A percentile compares a stretch with the other conserved stretches of the same genome.
These are phyloP conservation scores for Venturia asperata DNA, from an alignment of 2,329 filamentous ascomycete genomes.

Conservation along the genomic window DNA sequence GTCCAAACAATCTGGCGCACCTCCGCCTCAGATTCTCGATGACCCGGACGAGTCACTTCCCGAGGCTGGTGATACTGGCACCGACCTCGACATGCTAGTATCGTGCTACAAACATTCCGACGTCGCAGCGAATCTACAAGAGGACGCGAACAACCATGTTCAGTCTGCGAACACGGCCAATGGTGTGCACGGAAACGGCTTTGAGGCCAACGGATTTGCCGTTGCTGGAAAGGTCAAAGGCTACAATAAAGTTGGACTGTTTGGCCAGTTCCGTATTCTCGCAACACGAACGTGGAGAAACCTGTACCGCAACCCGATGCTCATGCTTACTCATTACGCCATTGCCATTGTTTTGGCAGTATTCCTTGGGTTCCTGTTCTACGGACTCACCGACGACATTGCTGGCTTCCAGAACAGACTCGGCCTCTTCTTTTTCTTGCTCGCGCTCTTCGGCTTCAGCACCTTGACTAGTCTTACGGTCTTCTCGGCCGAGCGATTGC, in stretches of 20 bases:
- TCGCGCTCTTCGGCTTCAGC: slow-evolving; percentile 94
- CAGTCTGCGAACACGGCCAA: slow-evolving; percentile 60
- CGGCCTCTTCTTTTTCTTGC: slow-evolving; percentile 93
- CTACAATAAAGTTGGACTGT: slow-evolving; percentile 72
- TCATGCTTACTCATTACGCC: slow-evolving; percentile 98
- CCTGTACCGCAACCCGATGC: slow-evolving; percentile 90
- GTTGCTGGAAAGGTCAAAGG: slow-evolving; percentile 60
- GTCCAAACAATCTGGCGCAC: slow-evolving; percentile 46
- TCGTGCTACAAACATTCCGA: slow-evolving; percentile 69
- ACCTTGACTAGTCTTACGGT: slow-evolving; percentile 90
- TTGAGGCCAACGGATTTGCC: slow-evolving; percentile 44
- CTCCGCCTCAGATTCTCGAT: slow-evolving; percentile 57
- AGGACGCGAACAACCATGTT: slow-evolving; percentile 71
- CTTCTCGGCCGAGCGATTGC: slow-evolving; percentile 80
- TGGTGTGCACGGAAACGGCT: slow-evolving; percentile 38
- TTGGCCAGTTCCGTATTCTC: slow-evolving; percentile 79
- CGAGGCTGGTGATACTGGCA: slow-evolving; percentile 52
- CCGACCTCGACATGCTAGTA: slow-evolving; percentile 77
- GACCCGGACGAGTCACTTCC: slow-evolving; percentile 59
- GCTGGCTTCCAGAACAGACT: slow-evolving; percentile 96
- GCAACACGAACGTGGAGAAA: slow-evolving; percentile 94
- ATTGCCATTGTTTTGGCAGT: slow-evolving; percentile 93
- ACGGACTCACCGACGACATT: slow-evolving; percentile 91
- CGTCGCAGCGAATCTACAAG: slow-evolving; percentile 63
- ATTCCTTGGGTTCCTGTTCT: slow-evolving; percentile 91